These are phyloP conservation scores for Pleodorina starrii DNA, from an alignment of 139 green algal genomes.

Conservation along the genomic window DNA sequence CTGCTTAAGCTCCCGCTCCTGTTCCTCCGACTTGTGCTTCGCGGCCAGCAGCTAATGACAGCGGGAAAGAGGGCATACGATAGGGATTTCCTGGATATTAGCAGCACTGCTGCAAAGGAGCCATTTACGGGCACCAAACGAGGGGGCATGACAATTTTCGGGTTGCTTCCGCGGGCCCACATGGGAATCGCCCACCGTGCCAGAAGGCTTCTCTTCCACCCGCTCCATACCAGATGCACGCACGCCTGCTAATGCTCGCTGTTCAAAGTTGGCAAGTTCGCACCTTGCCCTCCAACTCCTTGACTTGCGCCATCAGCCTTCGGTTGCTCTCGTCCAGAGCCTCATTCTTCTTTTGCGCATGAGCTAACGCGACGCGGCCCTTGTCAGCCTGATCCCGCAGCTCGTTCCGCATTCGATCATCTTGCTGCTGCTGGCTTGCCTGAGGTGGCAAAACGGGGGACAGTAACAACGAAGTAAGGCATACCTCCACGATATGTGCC, in stretches of 20 bases:
- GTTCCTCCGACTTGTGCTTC: conserved; percentile 22
- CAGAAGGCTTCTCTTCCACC: no score
- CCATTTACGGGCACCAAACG: no score
- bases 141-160: no score
- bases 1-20: neutral
- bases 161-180: no score
- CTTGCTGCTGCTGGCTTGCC: conserved; percentile 18
- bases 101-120: no score
- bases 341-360: neutral
- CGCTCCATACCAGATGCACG: no score
- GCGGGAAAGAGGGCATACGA: no score
- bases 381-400: conserved; percentile 37
- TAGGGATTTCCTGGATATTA: no score
- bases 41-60: conserved; percentile 10
- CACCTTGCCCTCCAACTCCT: conserved; percentile 10
- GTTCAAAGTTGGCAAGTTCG: neutral
- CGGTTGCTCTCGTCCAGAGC: neutral
- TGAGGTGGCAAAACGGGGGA: neutral
- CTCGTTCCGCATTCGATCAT: neutral
- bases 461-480: no score
- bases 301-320: neutral
- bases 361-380: neutral
- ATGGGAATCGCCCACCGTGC: no score
- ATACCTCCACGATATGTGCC: no score
- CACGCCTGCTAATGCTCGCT: no score